A percentile compares a stretch with the other conserved stretches of the same genome.
Conservation (phyloP, 2,329 filamentous ascomycete species). For the Penicillium glabrum region DNA sequence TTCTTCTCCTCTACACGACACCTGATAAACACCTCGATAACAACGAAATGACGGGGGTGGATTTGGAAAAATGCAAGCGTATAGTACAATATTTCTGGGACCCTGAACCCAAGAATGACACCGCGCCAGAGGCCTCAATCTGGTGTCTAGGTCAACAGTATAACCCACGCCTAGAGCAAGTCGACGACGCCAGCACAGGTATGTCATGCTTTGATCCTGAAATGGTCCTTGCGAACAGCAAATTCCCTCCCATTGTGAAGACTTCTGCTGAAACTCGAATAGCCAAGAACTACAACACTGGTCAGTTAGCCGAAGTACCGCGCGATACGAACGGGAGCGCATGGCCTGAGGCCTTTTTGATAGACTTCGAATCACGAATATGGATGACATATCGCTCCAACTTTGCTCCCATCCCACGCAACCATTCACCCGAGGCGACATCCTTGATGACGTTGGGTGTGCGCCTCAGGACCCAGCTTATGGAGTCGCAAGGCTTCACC, state of each 20-base stretch:
- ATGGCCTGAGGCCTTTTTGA: constrained; percentile 83
- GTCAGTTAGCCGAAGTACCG: neutral
- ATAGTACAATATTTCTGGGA: constrained; percentile 93
- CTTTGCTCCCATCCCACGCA: constrained; percentile 79
- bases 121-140: constrained; percentile 65
- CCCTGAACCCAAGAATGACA: constrained; percentile 79
- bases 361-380: constrained; percentile 88
- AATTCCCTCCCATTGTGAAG: neutral
- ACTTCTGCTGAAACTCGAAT: neutral
- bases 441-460: constrained; percentile 78
- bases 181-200: constrained; percentile 3
- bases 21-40: neutral
- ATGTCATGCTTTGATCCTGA: neutral
- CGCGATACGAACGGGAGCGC: constrained; percentile 41
- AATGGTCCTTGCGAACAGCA: neutral
- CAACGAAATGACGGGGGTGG: constrained; percentile 62
- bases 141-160: constrained; percentile 77
- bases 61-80: constrained; percentile 75
- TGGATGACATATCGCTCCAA: constrained; percentile 96
- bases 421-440: constrained; percentile 68
- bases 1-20: neutral
- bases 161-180: constrained; percentile 25
- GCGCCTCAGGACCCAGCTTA: constrained; percentile 75
- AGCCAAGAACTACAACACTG: neutral
- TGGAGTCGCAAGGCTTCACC: constrained; percentile 78